Percentiles rank a stretch among this genome's conserved stretches.
Conservation (phyloP, 176 grass and related monocot species). For the Oryza australiensis region DNA sequence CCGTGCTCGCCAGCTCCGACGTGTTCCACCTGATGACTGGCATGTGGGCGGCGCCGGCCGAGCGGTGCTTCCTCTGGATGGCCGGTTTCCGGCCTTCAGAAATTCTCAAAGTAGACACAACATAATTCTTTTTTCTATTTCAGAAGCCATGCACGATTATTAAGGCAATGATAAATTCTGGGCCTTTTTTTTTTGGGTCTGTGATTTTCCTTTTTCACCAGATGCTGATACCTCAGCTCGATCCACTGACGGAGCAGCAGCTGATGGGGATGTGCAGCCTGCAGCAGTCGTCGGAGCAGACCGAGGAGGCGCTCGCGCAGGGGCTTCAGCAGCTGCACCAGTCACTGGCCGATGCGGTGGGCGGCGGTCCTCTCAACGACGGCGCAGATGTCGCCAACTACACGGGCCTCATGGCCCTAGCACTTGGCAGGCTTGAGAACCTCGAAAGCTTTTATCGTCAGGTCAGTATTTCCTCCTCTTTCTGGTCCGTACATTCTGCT, state of each 20-base stretch:
- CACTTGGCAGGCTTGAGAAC: conserved; percentile 66
- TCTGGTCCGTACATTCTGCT: background rate
- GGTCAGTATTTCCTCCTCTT: conserved; percentile 42
- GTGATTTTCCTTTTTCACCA: conserved; percentile 21
- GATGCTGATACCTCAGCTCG: conserved; percentile 84
- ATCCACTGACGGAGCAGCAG: conserved; percentile 84
- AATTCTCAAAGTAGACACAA: conserved; percentile 61
- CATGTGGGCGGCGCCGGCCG: conserved; percentile 67
- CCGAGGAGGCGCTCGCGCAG: conserved; percentile 82
- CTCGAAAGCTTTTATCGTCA: conserved; percentile 80
- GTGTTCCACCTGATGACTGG: conserved; percentile 92
- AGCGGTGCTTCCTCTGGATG: conserved; percentile 97
- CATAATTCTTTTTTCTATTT: background rate
- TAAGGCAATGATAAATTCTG: background rate
- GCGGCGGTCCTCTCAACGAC: conserved; percentile 53
- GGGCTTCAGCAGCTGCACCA: conserved; percentile 76
- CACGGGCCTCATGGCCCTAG: conserved; percentile 59
- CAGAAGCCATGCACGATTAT: background rate
- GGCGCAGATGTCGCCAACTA: conserved; percentile 55
- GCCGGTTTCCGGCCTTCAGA: conserved; percentile 91
- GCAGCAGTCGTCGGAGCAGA: conserved; percentile 77
- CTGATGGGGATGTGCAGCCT: conserved; percentile 65
- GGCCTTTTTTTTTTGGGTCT: background rate
- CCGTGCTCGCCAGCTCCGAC: conserved; percentile 57
- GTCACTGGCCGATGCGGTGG: conserved; percentile 58